A percentile compares a stretch with the other conserved stretches of the same genome.
Conservation (phyloP, 2,329 filamentous ascomycete genomes). For the Graphilbum ipis-grandicollis region DNA sequence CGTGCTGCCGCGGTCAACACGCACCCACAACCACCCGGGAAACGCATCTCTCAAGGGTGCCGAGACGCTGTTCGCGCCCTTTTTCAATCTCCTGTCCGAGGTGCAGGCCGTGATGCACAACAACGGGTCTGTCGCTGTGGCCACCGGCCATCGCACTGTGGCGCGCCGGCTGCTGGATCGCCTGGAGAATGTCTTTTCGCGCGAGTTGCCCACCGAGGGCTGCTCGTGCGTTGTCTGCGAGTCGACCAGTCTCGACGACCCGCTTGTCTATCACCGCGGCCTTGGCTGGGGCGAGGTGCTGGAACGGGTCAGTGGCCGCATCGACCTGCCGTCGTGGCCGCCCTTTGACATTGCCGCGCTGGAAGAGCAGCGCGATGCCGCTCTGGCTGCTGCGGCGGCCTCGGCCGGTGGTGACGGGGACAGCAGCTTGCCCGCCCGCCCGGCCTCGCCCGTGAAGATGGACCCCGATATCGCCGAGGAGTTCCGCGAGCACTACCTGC, state of each 20-base stretch:
- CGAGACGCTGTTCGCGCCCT: slow-evolving; percentile 63
- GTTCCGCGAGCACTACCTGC: slow-evolving; percentile 79
- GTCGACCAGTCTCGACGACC: slow-evolving; percentile 6
- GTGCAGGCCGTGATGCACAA: slow-evolving; percentile 68
- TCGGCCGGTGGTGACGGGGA: slow-evolving; percentile 16
- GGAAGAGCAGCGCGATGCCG: slow-evolving; percentile 40
- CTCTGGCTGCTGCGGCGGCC: slow-evolving; percentile 12
- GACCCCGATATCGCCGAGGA: slow-evolving; percentile 91
- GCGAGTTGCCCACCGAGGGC: slow-evolving; percentile 75
- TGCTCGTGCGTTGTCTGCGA: slow-evolving; percentile 78
- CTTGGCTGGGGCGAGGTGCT: slow-evolving; percentile 92
- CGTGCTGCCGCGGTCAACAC: slow-evolving; percentile 32
- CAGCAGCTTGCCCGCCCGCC: slow-evolving; percentile 17
- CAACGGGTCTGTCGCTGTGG: slow-evolving; percentile 81
- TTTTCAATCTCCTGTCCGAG: slow-evolving; percentile 69
- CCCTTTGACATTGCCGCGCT: slow-evolving; percentile 60
- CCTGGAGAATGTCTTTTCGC: slow-evolving; percentile 82
- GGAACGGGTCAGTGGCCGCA: slow-evolving; percentile 77
- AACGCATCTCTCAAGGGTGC: slow-evolving; percentile 50
- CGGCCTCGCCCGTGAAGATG: slow-evolving; percentile 51
- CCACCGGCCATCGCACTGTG: slow-evolving; percentile 89
- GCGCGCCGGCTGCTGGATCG: slow-evolving; percentile 77
- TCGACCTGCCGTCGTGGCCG: slow-evolving; percentile 76
- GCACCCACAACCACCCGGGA: slow-evolving; percentile 23
- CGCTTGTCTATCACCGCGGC: slow-evolving; percentile 39